phyloP scores from a whole-genome alignment of 2,329 filamentous ascomycete species.

The Sporothrix protearum region DNA sequence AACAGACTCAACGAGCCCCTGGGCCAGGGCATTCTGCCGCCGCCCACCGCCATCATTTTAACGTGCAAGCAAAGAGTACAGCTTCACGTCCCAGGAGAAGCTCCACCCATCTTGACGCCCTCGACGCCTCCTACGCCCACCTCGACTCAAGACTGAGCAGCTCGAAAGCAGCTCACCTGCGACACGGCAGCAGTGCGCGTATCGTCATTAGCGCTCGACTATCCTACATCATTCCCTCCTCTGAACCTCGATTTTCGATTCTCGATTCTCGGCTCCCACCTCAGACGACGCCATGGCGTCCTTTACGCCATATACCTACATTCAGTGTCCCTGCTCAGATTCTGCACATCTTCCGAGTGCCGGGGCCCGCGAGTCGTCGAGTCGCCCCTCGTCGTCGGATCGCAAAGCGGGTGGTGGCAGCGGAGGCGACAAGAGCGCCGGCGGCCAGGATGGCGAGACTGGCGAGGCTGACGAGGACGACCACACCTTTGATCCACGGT shows the following conservation, averaged over 20 bases:
- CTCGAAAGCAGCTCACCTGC: background rate
- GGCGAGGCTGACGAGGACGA: conserved; percentile 64
- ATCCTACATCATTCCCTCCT: background rate
- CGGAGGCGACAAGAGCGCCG: conserved; percentile 21
- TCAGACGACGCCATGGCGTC: conserved; percentile 43
- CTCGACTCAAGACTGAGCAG: background rate
- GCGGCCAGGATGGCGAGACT: conserved; percentile 30
- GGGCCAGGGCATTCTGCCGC: conserved; percentile 23
- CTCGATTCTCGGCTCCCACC: background rate
- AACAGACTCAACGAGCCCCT: background rate
- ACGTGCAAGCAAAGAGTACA: background rate
- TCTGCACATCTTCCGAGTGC: conserved; percentile 45
- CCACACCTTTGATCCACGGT: conserved; percentile 79
- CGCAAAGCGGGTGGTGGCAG: conserved; percentile 34
- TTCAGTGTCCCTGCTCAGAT: conserved; percentile 63
- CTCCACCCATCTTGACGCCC: conserved; percentile 6
- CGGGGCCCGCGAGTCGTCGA: conserved; percentile 29
- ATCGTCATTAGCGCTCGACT: background rate
- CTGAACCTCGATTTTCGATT: background rate
- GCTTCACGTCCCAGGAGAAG: background rate
- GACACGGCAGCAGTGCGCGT: background rate
- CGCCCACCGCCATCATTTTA: conserved; percentile 22
- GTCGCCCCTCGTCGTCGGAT: conserved; percentile 34
- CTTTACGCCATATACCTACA: conserved; percentile 61
- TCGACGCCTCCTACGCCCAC: no score